Evolutionary conservation across 2,329 filamentous ascomycete genomes (phyloP), one percentile per base, ranked within the genome.

Genomic region (Penicillium polonicum): DNA sequence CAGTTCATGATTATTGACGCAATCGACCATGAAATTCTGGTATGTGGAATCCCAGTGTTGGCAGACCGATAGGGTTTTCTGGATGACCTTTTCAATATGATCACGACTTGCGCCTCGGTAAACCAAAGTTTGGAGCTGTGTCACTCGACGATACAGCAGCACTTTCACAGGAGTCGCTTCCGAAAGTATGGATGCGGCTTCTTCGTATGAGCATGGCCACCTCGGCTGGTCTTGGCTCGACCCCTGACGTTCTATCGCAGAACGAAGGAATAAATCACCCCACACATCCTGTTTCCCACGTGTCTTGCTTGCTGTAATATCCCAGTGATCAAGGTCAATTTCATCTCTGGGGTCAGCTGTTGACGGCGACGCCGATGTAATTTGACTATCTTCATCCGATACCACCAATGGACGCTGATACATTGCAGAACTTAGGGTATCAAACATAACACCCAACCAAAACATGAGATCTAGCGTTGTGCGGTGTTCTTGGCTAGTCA

Each of bases 371-470:
- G 46, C 46, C 21, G 55, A 61, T 42, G 61, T 65, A 35, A 78
- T 70, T 42, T 78, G 73, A 53, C 76, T 79, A 53, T 81, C 79
- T 60, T 79, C 78, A 57, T 80, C 77, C 2, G 74, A 76, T 5
- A 80, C 72, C 0, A 79, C 75, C 0, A 79, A 65, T 3, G 78
- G 76, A 1, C 78, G 76, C 49, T 78, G 73, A 50, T 80, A 76
- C 75, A 85, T 82, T 1, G 82, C 81, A 0, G 83, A 78, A 0
- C 80, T 83, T 9, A 85, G 69, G 0, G 83, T 85, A 63, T 85
- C 83, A 48, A 84, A 82, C 83, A 85, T 85, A 45, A 85, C 74
- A 0, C 80, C 81, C 17, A 86, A 72, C 83, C 83, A 86, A 64
- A 82, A 85, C 2, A 85, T 65, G 12, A 85, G 70, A 13, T 81